A percentile compares a stretch with the other conserved stretches of the same genome.
Conservation (phyloP, 257 asterid species). For the Solanum commersonii region DNA sequence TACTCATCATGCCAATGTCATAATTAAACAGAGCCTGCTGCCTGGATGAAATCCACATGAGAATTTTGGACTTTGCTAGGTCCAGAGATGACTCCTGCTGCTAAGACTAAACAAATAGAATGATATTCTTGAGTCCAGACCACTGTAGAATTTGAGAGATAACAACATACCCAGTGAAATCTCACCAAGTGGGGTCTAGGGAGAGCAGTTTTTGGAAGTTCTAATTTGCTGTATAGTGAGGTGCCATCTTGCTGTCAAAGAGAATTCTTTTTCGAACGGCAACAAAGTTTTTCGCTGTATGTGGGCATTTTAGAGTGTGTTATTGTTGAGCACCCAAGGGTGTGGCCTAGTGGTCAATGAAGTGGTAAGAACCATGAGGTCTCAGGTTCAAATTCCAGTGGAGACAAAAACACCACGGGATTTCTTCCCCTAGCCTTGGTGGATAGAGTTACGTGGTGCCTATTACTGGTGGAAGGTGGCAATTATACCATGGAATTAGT, state of each 20-base stretch:
- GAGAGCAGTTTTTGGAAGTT: neutral
- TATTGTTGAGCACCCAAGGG: neutral
- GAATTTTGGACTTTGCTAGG: neutral
- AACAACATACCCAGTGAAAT: neutral
- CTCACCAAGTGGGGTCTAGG: neutral
- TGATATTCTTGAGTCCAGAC: neutral
- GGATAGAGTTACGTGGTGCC: neutral
- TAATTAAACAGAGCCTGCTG: neutral
- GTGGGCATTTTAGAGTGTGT: neutral
- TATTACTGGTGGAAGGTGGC: neutral
- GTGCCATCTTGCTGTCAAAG: neutral
- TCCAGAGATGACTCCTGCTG: neutral
- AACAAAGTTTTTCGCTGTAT: neutral
- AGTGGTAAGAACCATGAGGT: neutral
- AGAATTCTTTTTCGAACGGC: neutral
- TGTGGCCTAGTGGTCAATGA: neutral
- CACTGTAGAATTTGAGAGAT: neutral
- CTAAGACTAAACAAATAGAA: neutral
- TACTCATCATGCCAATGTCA: neutral
- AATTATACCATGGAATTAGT: neutral
- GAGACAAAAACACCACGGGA: neutral
- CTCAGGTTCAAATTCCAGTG: neutral
- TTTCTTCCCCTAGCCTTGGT: neutral
- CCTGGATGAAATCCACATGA: neutral
- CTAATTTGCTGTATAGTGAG: neutral